Evolutionary conservation across 192 early-diverging fungal genomes (phyloP), one percentile per base, ranked within the genome.

Genomic region (Jimgerdemannia flammicorona): DNA sequence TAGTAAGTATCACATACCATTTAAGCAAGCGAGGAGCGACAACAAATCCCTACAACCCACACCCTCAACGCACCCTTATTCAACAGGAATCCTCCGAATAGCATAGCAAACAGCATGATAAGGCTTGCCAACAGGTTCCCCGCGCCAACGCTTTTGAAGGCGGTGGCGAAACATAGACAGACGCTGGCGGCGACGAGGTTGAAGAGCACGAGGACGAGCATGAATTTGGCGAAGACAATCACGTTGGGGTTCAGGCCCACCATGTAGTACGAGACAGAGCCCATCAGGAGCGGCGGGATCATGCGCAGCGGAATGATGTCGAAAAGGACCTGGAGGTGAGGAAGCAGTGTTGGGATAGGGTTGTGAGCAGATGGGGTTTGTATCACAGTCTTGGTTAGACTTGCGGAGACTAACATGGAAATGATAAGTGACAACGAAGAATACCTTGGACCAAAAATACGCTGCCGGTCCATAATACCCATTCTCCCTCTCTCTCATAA

Each of bases 31-130:
- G 43, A 72, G 69, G 66, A 59, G 11, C 29, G 19, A 19, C 43
- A 59, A 59, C 49, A 6, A 59, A 10, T 59, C 49, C 49, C 49
- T 59, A 10, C 8, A 59, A 10, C 41, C 8, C n/a, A 67, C 10
- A 70, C 4, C 3, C 67, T 11, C 17, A 14, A 64, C 4, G 88
- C 87, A 66, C 88, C 88, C 78, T 91, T 87, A 75, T 92, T 93
- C 71, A 94, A 80, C 49, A 94, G 70, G 64, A 93, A 89, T 0
- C 93, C 93, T 3, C 91, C 88, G 81, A 94, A 92, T 66, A 94
- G 75, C 93, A 94, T 92, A 71, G 90, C 87, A 77, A 94, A 94
- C 40, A 94, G 81, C 69, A 91, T 88, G 10, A 83, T 74, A n/a
- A 94, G 86, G 29, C 86, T 84, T 0, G 87, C 88, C 0, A 88